These are phyloP conservation scores for Aureobasidium sp. DNA, from an alignment of 2,329 filamentous ascomycete species.

Conservation along the genomic window DNA sequence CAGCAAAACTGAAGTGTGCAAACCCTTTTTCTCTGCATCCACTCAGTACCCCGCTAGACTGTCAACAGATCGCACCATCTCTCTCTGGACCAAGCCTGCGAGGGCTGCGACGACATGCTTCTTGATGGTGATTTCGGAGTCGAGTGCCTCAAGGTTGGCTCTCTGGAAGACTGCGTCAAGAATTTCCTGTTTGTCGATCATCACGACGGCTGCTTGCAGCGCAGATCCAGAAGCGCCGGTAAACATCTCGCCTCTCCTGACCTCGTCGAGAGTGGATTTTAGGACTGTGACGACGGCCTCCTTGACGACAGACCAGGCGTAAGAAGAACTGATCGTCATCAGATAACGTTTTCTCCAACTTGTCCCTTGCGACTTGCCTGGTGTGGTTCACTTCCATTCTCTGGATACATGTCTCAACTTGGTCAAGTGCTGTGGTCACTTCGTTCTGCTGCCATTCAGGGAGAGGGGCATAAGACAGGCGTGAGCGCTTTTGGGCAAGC, in stretches of 20 bases:
- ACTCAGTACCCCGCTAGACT: not conserved
- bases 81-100: not conserved
- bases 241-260: not conserved
- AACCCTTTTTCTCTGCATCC: too few species aligned
- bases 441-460: not conserved
- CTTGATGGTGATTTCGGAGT: not conserved
- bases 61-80: not conserved
- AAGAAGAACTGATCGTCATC: not conserved
- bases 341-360: not conserved
- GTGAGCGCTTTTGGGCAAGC: not conserved
- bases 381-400: not conserved
- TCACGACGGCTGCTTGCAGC: not conserved
- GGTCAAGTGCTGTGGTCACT: not conserved
- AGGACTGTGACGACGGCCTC: not conserved
- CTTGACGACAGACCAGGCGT: not conserved
- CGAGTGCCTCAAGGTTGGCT: not conserved
- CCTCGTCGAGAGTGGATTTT: not conserved
- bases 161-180: not conserved
- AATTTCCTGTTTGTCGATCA: not conserved
- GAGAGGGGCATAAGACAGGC: not conserved
- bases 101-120: not conserved
- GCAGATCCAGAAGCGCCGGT: not conserved
- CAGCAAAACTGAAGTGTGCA: not conserved
- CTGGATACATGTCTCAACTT: not conserved
- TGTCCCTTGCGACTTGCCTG: not conserved